Base-by-base conservation (phyloP, 495 filamentous ascomycete genomes). In the Podospora australis region DNA sequence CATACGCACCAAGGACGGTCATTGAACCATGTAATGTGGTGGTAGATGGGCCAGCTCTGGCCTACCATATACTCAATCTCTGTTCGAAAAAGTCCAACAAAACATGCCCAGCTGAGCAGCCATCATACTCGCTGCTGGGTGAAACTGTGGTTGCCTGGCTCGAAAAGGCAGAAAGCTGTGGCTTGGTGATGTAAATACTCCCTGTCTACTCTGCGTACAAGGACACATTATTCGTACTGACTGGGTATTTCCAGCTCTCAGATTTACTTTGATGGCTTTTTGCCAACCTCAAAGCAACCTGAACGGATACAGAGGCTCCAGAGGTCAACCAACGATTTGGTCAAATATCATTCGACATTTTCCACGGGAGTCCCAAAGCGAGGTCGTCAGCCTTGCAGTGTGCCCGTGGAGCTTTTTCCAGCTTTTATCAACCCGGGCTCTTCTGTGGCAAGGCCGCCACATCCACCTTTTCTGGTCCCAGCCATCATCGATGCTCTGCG, bases 251-350 rank as follows among this genome's bases (percentile, higher is more conserved):
- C 25, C 23, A 80, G 78, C 25, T 63, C 64, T 16, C 74, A 67
- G 32, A 87, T 94, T 44, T 89, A 79, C 60, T 91, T 94, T 48
- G 88, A 94, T 59, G 86, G 87, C 20, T 81, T 77, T 35, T 69
- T 94, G 9, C 88, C 88, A 7, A 16, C 28, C 11, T 45, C 41
- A 10, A 70, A 70, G 35, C 46, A 48, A 13, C 35, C 43, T 1
- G 63, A 66, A n/a, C 52, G 66, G 4, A 50, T 62, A 35, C 52
- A 62, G 17, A 51, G 66, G 17, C 46, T 62, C 4, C 25, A 57
- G 7, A 50, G 46, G n/a, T 48, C 39, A 1, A 58, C 63, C 10
- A 50, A 47, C 0, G 49, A 59, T 1, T 35, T 69, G 10, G 41
- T 46, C 14, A 50, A 51, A 10, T 66, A 64, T 17, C 56, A 62